Evolutionary conservation across 257 asterid genomes (phyloP), one percentile per base, ranked within the genome.

Genomic region (Cinchona pubescens): DNA sequence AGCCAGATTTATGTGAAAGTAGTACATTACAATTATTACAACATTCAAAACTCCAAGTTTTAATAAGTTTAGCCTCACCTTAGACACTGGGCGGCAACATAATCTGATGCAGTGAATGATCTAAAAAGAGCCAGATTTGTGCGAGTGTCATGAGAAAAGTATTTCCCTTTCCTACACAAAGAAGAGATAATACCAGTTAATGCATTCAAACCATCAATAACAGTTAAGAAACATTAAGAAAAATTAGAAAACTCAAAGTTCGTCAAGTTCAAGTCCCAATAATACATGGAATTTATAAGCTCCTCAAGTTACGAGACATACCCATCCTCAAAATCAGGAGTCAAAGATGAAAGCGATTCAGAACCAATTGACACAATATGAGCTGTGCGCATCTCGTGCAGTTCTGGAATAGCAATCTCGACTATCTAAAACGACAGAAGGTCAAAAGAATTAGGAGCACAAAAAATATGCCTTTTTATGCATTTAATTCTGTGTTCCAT

Each of bases 81-180:
- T 63, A 92, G 90, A 81, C 99, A 81, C 83, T 95, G 99, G 71
- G 99, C 96, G 81, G 98, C 85, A 80, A 95, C 99, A 80, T 95
- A 95, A 64, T 95, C 99, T 72, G 90, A 76, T 65, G 96, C 99
- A 60, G 96, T 69, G 82, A 92, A 92, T 63, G 99, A 88, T 84
- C 91, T 87, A 72, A 95, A 95, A 69, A 95, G 88, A 37, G 97
- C 91, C 77, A 91, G 89, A 84, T 85, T 95, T 59, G 94, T 95
- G 76, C 99, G 89, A 5, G 94, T 85, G 80, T 95, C 99, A 53
- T 67, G 85, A 68, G 98, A 84, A 72, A 88, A 86, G 74, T 86
- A 76, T 78, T 65, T 83, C 74, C 86, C 84, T 75, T 86, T 88
- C 73, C 99, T 95, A 73, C 72, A 79, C n/a, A 71, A 51, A 79